phyloP scores from a whole-genome alignment of 345 rosid genomes.

The Microcos paniculata region DNA sequence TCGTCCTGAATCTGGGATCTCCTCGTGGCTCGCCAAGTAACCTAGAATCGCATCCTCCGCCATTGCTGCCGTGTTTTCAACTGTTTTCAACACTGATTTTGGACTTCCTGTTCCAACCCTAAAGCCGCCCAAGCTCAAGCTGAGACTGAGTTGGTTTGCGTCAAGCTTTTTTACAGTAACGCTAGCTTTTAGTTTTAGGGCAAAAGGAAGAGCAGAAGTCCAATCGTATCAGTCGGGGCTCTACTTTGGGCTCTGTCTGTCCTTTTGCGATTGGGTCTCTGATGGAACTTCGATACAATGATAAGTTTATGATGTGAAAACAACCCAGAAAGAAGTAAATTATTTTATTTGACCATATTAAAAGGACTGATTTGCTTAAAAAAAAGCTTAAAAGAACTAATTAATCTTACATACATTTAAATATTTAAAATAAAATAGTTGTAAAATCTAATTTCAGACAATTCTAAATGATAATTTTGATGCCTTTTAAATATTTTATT shows the following conservation, averaged over 20 bases:
- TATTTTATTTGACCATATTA: no score
- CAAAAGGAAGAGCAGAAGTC: not conserved
- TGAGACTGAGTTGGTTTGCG: not conserved
- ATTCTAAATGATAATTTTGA: no score
- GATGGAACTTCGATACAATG: no score
- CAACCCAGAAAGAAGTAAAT: no score
- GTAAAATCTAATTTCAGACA: no score
- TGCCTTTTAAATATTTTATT: no score
- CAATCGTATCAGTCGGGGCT: not conserved
- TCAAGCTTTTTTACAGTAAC: no score
- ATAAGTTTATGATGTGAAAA: no score
- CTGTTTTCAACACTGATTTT: not conserved
- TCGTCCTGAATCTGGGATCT: constrained; percentile 63
- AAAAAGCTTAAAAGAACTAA: no score
- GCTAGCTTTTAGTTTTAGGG: not conserved
- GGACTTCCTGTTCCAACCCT: not conserved
- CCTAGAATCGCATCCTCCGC: constrained; percentile 79
- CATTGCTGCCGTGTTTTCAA: constrained; percentile 22
- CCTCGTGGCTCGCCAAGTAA: constrained; percentile 45
- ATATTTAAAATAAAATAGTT: no score
- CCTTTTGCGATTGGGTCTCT: not conserved
- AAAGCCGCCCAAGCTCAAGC: not conserved
- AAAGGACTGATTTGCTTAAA: no score
- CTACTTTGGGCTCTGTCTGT: not conserved
- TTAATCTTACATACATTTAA: no score